Evolutionary conservation across 768 basidiomycete genomes (phyloP), one percentile per base, ranked within the genome.

Genomic region (Russula earlei): DNA sequence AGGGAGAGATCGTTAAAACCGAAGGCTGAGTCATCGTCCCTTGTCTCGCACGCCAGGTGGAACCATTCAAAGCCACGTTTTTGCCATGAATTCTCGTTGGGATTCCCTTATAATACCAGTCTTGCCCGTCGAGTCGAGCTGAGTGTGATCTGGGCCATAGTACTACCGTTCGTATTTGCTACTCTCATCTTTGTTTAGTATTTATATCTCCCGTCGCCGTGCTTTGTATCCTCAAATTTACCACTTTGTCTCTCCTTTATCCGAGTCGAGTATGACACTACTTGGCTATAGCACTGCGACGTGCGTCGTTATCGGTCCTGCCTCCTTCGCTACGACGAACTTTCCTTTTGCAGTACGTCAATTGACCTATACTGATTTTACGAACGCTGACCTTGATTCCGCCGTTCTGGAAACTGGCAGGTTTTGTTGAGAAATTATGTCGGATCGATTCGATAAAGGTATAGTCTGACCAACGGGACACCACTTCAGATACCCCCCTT

Each of bases 1-100:
- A 85, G 63, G 62, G 75, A 43, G 87, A 86, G 54, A 62, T 79
- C 44, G 80, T 85, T 58, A 87, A 87, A 74, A 70, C 82, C 44
- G 87, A 89, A 69, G 76, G 76, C 51, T 66, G 64, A 66, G 58
- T 47, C 43, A 63, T 53, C 52, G 64, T 72, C 61, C 71, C 65
- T 67, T 60, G 22, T 55, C 55, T 54, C 59, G 47, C 31, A 47
- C 55, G 59, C 34, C 29, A 31, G 29, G 10, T 10, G 29, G 29
- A 10, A 31, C 3, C 14, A 38, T 41, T 40, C 15, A 40, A 42
- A 41, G 29, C 33, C 51, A 49, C 41, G 34, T 54, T 43, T 53
- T 41, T 54, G 29, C 41, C 41, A 54, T 58, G 47, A 48, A 49
- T 54, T 58, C 52, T 58, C 48, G 49, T 62, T 36, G 52, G 60